Evolutionary conservation across 495 filamentous ascomycete genomes (phyloP), one percentile per base, ranked within the genome.

Genomic region (Evernia prunastri): DNA sequence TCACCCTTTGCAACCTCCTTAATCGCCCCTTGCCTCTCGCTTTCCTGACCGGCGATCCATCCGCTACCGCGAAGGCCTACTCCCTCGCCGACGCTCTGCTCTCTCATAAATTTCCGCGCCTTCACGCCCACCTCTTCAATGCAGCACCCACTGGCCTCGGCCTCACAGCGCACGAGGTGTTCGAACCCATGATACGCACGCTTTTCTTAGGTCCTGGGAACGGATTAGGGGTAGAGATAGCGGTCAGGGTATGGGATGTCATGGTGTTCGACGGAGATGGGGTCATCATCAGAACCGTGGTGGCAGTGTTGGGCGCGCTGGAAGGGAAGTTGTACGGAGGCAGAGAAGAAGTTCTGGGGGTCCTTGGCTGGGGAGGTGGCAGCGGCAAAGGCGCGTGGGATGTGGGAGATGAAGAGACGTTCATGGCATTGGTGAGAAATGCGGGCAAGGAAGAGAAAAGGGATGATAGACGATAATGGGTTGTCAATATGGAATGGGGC

Each of bases 261-360:
- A 94, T 91, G 78, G 87, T 93, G 3, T 96, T 97, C 63, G 94
- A 98, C 72, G 92, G 92, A 4, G 94, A 97, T 68, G 80, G 84
- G 12, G 80, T 91, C 18, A 78, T 96, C 15, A 84, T 97, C 29
- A 82, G 93, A 4, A 86, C 89, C 0, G 89, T 84, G 1, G 85
- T 97, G 8, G 94, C 87, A 5, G 72, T 90, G 39, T 74, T 96
- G 8, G 76, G 82, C 15, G 75, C 76, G 56, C 72, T 90, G 33
- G 87, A 91, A 69, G 70, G 80, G 0, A 84, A 81, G 66, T 72
- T 90, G 4, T 86, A 87, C 62, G 83, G 85, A 5, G 79, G 77
- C 63, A 72, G 66, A 25, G 76, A 80, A 40, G 83, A 84, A 58
- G 77, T 77, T n/a, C 42, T 84, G 12, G 76, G 78, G 37, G 72